Base-by-base conservation (phyloP, 2,329 filamentous ascomycete genomes). In the Pestalotiopsis sp. region DNA sequence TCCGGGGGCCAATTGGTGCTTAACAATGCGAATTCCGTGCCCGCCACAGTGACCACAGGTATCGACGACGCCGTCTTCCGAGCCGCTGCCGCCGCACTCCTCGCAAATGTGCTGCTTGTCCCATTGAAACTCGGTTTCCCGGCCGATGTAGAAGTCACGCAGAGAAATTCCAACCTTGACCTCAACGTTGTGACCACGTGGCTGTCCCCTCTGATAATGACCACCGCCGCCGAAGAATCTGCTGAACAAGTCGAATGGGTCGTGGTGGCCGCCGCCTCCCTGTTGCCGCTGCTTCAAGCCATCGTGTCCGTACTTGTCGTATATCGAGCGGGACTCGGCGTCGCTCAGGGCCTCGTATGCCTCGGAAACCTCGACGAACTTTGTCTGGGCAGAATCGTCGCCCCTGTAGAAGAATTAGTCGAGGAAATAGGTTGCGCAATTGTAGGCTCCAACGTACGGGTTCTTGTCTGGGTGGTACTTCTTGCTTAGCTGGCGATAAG, bases 381-480 rank as follows among this genome's bases (percentile, higher is more conserved):
- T 97, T 79, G 95, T 88, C 73, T 95, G 90, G 45, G 95, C 95
- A 4, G 89, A 85, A 17, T 93, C 85, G 78, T 98, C 91, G 73
- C 91, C 91, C 68, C 93, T 96, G 72, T 60, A 59, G 41, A 52
- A 70, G 64, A 36, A 68, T 69, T 68, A 68, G 31, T 27, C 9
- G 52, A 13, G 52, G 41, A 61, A 66, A 11, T 66, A 14, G 31
- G 31, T 57, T 31, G 23, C 9, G 63, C 56, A 45, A 23, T 31
- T 23, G 17, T 14, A 13, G 64, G 62, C 60, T 68, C 64, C 59
- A 67, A 83, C 92, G 76, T 88, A 96, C 92, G 95, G 94, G 76
- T 98, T 98, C 88, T 99, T 99, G 82, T 99, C 96, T 3, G 96
- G 96, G 78, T 99, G 96, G 80, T 88, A 98, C 80, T 97, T 97